A percentile compares a stretch with the other conserved stretches of the same genome.
phyloP scores from a whole-genome alignment of 1,284 basidiomycete species.

The Cutaneotrichosporon cavernicola region DNA sequence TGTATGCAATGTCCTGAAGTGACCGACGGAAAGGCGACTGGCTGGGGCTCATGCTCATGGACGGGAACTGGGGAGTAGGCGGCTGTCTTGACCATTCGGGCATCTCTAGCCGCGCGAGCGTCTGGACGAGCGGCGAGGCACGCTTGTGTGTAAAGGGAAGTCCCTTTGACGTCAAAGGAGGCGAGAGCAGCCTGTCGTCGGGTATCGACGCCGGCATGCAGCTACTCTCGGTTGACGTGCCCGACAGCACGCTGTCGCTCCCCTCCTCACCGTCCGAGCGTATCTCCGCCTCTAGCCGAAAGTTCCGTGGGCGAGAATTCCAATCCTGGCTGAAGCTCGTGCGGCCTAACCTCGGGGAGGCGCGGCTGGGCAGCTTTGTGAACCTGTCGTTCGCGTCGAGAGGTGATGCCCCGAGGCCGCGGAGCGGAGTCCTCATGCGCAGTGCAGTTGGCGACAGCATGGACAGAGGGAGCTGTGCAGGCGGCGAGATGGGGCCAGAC shows the following conservation, averaged over 20 bases:
- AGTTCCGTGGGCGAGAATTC: conserved; percentile 11
- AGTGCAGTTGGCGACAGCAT: background rate
- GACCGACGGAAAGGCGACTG: conserved; percentile 23
- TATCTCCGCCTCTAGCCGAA: conserved; percentile 12
- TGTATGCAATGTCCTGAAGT: conserved; percentile 26
- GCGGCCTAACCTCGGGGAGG: conserved; percentile 28
- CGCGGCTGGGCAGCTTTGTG: conserved; percentile 41
- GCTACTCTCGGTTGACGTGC: conserved; percentile 17
- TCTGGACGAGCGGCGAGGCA: conserved; percentile 20
- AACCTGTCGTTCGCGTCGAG: conserved; percentile 36
- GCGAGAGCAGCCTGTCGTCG: conserved; percentile 13
- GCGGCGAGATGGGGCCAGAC: background rate
- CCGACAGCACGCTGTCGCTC: conserved; percentile 11
- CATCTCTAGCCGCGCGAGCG: conserved; percentile 21
- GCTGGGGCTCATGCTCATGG: conserved; percentile 8
- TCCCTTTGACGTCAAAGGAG: background rate
- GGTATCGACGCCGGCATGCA: conserved; percentile 16
- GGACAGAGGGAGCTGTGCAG: background rate
- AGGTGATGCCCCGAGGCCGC: conserved; percentile 3
- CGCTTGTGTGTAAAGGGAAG: conserved; percentile 20
- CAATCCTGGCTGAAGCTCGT: conserved; percentile 28
- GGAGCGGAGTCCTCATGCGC: conserved; percentile 3
- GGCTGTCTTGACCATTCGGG: background rate
- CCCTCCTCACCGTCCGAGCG: conserved; percentile 18
- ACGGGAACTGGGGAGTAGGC: conserved; percentile 16